Conservation (phyloP, 441 rosid genomes). For the Populus hybrid region DNA sequence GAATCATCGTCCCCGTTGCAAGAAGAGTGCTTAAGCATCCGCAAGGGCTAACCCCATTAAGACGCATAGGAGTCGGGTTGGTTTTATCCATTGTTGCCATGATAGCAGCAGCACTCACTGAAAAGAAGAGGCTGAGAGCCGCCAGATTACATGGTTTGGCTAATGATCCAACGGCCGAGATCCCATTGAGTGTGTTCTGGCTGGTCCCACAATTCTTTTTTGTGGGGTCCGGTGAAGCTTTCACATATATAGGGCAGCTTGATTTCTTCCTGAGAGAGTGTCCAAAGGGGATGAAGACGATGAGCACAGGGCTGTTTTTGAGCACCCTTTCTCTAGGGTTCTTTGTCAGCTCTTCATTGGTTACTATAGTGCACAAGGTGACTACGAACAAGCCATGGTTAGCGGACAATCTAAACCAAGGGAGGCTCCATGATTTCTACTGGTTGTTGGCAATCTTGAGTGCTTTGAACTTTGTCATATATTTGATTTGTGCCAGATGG, state of each 20-base stretch:
- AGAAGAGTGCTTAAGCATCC: slow-evolving; percentile 53
- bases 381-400: slow-evolving; percentile 63
- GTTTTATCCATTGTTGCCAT: slow-evolving; percentile 51
- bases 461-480: slow-evolving; percentile 48
- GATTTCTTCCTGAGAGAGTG: slow-evolving; percentile 90
- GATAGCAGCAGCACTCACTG: slow-evolving; percentile 63
- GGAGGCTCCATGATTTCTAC: slow-evolving; percentile 72
- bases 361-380: slow-evolving; percentile 60
- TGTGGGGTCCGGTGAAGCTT: slow-evolving; percentile 84
- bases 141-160: slow-evolving; percentile 39
- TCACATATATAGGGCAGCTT: slow-evolving; percentile 75
- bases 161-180: slow-evolving; percentile 33
- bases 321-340: slow-evolving; percentile 85
- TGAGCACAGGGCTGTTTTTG: slow-evolving; percentile 84
- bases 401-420: slow-evolving; percentile 70
- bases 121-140: slow-evolving; percentile 47
- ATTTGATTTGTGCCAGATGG: slow-evolving; percentile 58
- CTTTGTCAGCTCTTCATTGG: slow-evolving; percentile 70
- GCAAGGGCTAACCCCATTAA: slow-evolving; percentile 72
- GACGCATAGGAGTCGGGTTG: slow-evolving; percentile 67
- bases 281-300: slow-evolving; percentile 93
- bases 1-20: slow-evolving; percentile 43
- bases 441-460: slow-evolving; percentile 72
- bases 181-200: slow-evolving; percentile 75
- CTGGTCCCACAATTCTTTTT: slow-evolving; percentile 73